Conservation (phyloP, 352 stramenopile genomes). For the Phytophthora pluvialis region DNA sequence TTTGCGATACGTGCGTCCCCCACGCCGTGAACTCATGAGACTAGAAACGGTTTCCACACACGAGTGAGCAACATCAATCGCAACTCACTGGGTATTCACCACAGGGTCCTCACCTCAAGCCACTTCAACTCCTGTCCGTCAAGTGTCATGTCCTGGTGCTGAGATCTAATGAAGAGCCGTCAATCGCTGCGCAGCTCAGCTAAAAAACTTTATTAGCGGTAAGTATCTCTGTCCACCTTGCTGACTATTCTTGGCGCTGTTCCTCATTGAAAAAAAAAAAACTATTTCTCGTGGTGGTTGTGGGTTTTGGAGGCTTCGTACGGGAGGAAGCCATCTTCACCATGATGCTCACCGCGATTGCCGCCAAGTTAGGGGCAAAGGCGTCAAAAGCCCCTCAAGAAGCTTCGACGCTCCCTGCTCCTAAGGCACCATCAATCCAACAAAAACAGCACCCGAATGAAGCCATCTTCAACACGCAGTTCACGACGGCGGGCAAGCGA, state of each 20-base stretch:
- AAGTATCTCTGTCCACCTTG: neutral
- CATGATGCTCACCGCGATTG: constrained; percentile 25
- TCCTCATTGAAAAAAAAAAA: neutral
- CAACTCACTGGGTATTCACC: neutral
- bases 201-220: too few relatives aligned
- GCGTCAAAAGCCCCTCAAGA: constrained; percentile 8
- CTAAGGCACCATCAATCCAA: neutral
- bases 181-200: too few relatives aligned
- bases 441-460: constrained; percentile 51
- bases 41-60: constrained; percentile 19
- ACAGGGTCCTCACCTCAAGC: constrained; percentile 23
- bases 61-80: constrained; percentile 2
- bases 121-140: constrained; percentile 31
- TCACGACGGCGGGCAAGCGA: constrained; percentile 66
- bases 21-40: constrained; percentile 51
- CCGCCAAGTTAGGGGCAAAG: constrained; percentile 21
- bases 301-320: too few relatives aligned
- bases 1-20: constrained; percentile 45
- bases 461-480: constrained; percentile 84
- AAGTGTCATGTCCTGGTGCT: constrained; percentile 11
- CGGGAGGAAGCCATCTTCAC: neutral
- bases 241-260: constrained; percentile 1
- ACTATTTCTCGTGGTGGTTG: too few relatives aligned
- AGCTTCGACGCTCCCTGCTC: neutral
- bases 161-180: neutral